Conservation (phyloP, 2,329 filamentous ascomycete species). For the Lasiodiplodia sp. region DNA sequence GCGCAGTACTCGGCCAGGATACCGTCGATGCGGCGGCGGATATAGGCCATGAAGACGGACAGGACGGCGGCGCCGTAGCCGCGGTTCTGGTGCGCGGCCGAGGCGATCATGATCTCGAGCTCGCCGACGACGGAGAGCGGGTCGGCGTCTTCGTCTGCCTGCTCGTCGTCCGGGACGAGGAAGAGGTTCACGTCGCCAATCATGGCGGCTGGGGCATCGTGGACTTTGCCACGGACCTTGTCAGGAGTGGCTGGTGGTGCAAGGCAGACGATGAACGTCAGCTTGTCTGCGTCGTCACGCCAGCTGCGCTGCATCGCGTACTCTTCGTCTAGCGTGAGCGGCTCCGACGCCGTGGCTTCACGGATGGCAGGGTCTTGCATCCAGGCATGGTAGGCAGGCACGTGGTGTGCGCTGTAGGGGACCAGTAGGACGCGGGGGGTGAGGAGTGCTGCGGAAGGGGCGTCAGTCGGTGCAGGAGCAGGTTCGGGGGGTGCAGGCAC, state of each 20-base stretch:
- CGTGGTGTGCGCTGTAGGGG: slow-evolving; percentile 83
- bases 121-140: slow-evolving; percentile 65
- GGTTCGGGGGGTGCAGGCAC: slow-evolving; percentile 8
- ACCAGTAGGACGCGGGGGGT: slow-evolving; percentile 75
- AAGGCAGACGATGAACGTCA: slow-evolving; percentile 85
- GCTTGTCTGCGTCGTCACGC: slow-evolving; percentile 81
- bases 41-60: slow-evolving; percentile 72
- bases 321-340: slow-evolving; percentile 79
- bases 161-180: slow-evolving; percentile 57
- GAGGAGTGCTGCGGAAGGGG: slow-evolving; percentile 64
- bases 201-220: slow-evolving; percentile 62
- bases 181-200: slow-evolving; percentile 70
- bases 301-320: slow-evolving; percentile 90
- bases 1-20: slow-evolving; percentile 66
- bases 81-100: slow-evolving; percentile 60
- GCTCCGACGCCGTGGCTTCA: slow-evolving; percentile 86
- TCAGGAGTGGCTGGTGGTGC: slow-evolving; percentile 19
- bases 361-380: slow-evolving; percentile 85
- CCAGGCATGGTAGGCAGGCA: slow-evolving; percentile 84
- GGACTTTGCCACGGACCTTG: slow-evolving; percentile 49
- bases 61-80: slow-evolving; percentile 74
- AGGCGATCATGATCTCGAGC: slow-evolving; percentile 86
- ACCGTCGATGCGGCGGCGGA: slow-evolving; percentile 59
- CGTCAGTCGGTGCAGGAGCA: neutral
- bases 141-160: slow-evolving; percentile 38